These are phyloP conservation scores for Avena insularis DNA, from an alignment of 176 grass and related monocot species.

Conservation along the genomic window DNA sequence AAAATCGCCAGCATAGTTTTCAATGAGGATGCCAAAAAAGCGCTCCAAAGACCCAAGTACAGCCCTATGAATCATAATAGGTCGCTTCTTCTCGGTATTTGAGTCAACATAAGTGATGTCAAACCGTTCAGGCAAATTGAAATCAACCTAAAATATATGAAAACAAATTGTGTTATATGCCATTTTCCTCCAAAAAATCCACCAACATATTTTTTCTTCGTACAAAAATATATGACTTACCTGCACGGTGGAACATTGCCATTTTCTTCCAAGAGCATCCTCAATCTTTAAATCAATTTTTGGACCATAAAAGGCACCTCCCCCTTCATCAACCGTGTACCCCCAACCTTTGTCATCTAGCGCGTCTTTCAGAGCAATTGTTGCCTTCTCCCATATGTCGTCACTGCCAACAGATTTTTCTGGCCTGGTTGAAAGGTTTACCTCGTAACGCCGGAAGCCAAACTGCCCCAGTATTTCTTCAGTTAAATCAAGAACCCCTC, in stretches of 20 bases:
- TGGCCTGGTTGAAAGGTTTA: constrained; percentile 92
- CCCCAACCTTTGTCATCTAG: constrained; percentile 91
- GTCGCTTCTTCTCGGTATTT: constrained; percentile 73
- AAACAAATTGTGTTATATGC: not conserved
- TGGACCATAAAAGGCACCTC: constrained; percentile 94
- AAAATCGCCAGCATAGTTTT: constrained; percentile 97
- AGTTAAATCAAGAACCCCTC: constrained; percentile 85
- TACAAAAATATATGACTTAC: constrained; percentile 48
- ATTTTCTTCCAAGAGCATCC: constrained; percentile 96
- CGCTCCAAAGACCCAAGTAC: constrained; percentile 88
- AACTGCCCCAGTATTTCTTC: constrained; percentile 93
- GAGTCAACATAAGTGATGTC: constrained; percentile 92
- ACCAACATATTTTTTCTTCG: not conserved
- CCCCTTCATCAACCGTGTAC: constrained; percentile 94
- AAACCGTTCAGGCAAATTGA: constrained; percentile 90
- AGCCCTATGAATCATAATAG: constrained; percentile 99
- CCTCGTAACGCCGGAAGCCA: constrained; percentile 80
- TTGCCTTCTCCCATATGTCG: constrained; percentile 95
- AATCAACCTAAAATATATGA: constrained; percentile 71
- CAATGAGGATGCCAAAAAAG: constrained; percentile 94
- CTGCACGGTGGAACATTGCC: constrained; percentile 97
- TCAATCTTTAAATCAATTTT: constrained; percentile 99
- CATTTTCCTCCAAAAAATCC: not conserved
- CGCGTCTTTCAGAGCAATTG: constrained; percentile 76
- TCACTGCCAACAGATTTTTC: constrained; percentile 90